A percentile compares a stretch with the other conserved stretches of the same genome.
Conservation (phyloP, 768 basidiomycete species). For the Pleurotus cornucopiae region DNA sequence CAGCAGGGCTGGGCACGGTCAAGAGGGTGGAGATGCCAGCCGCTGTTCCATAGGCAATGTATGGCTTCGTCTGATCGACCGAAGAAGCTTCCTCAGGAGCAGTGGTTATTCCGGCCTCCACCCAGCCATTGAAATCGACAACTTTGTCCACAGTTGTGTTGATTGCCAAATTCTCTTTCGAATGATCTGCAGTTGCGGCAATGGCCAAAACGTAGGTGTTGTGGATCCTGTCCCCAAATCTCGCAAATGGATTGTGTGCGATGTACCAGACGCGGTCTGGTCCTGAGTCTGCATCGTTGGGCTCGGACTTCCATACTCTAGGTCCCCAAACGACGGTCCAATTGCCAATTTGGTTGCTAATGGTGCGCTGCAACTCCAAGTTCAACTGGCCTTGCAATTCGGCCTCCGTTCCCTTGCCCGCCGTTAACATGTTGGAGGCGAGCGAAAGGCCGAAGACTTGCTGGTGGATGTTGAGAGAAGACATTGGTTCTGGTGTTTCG, state of each 20-base stretch:
- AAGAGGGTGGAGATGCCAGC: not conserved
- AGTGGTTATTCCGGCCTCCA: not conserved
- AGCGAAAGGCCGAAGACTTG: not conserved
- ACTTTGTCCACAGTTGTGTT: not conserved
- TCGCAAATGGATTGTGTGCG: conserved; percentile 1
- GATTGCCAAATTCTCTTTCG: not conserved
- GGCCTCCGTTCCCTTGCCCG: not conserved
- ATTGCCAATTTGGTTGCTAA: not conserved
- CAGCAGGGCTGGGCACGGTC: not conserved
- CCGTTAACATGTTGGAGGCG: not conserved
- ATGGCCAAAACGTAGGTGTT: conserved; percentile 3
- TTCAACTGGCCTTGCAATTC: not conserved
- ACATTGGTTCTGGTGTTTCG: too few species aligned
- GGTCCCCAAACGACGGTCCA: conserved; percentile 3
- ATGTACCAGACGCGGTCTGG: conserved; percentile 1
- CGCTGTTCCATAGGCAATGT: not conserved
- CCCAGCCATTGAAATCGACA: not conserved
- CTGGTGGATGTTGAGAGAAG: not conserved
- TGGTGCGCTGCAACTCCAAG: not conserved
- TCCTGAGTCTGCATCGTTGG: not conserved
- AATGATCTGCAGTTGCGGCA: not conserved
- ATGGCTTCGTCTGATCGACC: not conserved
- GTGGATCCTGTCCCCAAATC: not conserved
- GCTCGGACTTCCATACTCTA: conserved; percentile 3
- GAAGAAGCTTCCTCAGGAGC: too few species aligned